Evolutionary conservation across 192 early-diverging fungal genomes (phyloP).

Genomic region (Dissophora globulifera): DNA sequence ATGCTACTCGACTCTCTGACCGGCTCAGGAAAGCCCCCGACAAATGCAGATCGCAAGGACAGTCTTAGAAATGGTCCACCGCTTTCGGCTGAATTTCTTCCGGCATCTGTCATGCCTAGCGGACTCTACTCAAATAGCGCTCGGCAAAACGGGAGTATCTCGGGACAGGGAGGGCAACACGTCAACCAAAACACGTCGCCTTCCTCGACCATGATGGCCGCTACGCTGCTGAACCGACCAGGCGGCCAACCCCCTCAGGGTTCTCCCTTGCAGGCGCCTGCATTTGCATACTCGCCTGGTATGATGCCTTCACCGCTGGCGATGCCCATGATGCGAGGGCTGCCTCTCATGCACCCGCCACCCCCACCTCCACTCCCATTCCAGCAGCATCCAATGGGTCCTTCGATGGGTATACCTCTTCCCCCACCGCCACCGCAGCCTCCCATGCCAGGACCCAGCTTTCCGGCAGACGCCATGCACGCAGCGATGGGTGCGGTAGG

Average conservation of each 20-base stretch:
- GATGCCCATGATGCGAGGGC: conserved; percentile 19
- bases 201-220: conserved; percentile 8
- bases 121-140: conserved; percentile 28
- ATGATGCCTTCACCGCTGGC: conserved; percentile 46
- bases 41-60: not conserved
- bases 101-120: conserved; percentile 46
- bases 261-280: conserved; percentile 33
- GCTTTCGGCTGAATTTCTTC: conserved; percentile 44
- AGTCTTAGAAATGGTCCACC: conserved; percentile 21
- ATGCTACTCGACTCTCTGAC: conserved; percentile 28
- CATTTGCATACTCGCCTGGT: conserved; percentile 41
- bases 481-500: conserved; percentile 51
- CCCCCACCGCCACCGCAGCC: conserved; percentile 26
- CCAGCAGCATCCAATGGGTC: conserved; percentile 24
- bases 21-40: conserved; percentile 6
- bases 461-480: conserved; percentile 52
- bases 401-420: conserved; percentile 31
- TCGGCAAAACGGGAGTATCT: conserved; percentile 3
- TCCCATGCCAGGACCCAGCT: conserved; percentile 13
- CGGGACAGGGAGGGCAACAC: not conserved
- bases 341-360: conserved; percentile 29
- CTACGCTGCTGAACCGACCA: conserved; percentile 21
- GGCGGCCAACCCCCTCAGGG: conserved; percentile 19
- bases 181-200: conserved; percentile 5
- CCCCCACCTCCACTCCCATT: conserved; percentile 28